phyloP scores from a whole-genome alignment of 2,329 filamentous ascomycete species.

The Metarhizium brunneum region DNA sequence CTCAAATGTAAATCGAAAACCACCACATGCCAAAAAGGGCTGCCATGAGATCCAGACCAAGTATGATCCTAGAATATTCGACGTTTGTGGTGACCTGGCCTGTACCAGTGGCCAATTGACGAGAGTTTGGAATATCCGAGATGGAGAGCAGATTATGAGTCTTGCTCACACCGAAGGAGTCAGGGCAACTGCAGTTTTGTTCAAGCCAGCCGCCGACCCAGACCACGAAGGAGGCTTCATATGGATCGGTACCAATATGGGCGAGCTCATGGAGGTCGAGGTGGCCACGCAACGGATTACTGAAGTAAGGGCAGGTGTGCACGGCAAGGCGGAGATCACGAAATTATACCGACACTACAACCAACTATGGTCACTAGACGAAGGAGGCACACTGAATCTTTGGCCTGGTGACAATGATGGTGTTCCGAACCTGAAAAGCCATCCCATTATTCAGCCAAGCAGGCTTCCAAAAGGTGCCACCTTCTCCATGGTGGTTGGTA shows the following conservation, averaged over 20 bases:
- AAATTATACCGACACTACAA: conserved; percentile 80
- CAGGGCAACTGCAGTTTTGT: conserved; percentile 71
- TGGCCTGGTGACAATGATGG: conserved; percentile 72
- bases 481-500: conserved; percentile 79
- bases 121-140: conserved; percentile 75
- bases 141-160: conserved; percentile 73
- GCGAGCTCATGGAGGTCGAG: conserved; percentile 86
- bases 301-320: conserved; percentile 59
- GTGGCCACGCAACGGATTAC: conserved; percentile 64
- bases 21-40: conserved; percentile 64
- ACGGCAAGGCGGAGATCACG: conserved; percentile 69
- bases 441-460: conserved; percentile 60
- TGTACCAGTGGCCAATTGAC: conserved; percentile 84
- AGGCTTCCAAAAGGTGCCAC: conserved; percentile 73
- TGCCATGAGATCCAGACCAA: conserved; percentile 71
- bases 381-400: conserved; percentile 74
- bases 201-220: conserved; percentile 72
- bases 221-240: conserved; percentile 72
- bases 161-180: conserved; percentile 76
- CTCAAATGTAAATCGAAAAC: conserved; percentile 73
- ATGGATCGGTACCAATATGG: conserved; percentile 84
- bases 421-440: conserved; percentile 63
- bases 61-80: conserved; percentile 79
- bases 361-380: conserved; percentile 91
- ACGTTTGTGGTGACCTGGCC: conserved; percentile 78